Conservation (phyloP, 345 rosid genomes). For the Salix caprea region DNA sequence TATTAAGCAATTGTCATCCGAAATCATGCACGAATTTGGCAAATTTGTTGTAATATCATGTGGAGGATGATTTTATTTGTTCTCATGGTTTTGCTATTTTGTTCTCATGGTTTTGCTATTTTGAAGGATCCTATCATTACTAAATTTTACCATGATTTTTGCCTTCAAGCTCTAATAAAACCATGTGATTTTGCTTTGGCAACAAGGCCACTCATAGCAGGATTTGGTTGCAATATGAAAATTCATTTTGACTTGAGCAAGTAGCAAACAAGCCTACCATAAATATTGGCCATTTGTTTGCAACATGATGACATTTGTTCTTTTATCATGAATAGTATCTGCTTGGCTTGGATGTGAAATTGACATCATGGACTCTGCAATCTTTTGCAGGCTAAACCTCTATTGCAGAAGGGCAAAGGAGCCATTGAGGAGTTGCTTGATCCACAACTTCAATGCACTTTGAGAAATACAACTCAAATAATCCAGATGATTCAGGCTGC, state of each 20-base stretch:
- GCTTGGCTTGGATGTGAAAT: not conserved
- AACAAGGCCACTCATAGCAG: not conserved
- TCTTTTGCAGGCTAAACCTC: conserved; percentile 66
- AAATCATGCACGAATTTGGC: not conserved
- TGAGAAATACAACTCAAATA: conserved; percentile 40
- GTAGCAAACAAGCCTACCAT: not conserved
- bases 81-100: not conserved
- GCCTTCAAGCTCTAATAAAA: not conserved
- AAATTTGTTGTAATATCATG: not conserved
- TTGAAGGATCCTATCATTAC: not conserved
- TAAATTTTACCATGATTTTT: not conserved
- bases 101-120: not conserved
- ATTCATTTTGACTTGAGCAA: not conserved
- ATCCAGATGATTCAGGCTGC: conserved; percentile 70
- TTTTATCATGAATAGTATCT: not conserved
- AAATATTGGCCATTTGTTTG: not conserved
- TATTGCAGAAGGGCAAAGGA: conserved; percentile 57
- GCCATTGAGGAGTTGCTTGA: conserved; percentile 67
- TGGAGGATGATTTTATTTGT: not conserved
- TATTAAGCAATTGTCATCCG: not conserved
- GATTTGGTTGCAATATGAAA: not conserved
- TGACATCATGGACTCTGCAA: not conserved
- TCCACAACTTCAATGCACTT: conserved; percentile 41
- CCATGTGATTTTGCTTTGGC: not conserved
- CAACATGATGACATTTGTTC: not conserved